Conservation (phyloP, 768 basidiomycete genomes). For the Serendipita sp. region DNA sequence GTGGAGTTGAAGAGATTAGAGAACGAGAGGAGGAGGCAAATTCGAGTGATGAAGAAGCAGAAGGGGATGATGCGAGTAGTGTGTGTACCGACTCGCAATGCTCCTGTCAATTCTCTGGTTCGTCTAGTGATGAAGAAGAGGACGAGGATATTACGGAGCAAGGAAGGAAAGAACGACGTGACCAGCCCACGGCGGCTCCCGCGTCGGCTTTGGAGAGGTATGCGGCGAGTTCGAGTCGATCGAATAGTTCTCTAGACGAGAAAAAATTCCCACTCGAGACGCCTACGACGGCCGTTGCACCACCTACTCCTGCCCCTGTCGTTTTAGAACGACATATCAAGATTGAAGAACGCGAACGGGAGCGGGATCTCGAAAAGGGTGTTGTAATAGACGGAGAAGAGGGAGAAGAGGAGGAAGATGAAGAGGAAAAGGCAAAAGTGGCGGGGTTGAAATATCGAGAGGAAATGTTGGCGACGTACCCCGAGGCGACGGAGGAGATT, state of each 20-base stretch:
- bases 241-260: no score
- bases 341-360: neutral
- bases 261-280: no score
- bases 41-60: neutral
- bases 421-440: neutral
- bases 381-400: neutral
- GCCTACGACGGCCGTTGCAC: no score
- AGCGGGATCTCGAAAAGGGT: neutral
- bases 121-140: neutral
- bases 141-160: neutral
- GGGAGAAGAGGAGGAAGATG: neutral
- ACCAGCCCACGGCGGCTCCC: neutral
- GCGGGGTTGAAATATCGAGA: neutral
- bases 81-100: neutral
- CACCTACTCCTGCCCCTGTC: no score
- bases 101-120: neutral
- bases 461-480: neutral
- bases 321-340: neutral
- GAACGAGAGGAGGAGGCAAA: neutral
- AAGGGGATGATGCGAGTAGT: neutral
- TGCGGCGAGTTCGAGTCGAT: no score
- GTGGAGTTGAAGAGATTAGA: neutral
- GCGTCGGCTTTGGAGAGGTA: neutral
- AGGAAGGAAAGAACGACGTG: neutral
- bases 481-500: neutral